Evolutionary conservation across 2,329 filamentous ascomycete species (phyloP), one percentile per base, ranked within the genome.

Genomic region (Epicoccum sorghinum): DNA sequence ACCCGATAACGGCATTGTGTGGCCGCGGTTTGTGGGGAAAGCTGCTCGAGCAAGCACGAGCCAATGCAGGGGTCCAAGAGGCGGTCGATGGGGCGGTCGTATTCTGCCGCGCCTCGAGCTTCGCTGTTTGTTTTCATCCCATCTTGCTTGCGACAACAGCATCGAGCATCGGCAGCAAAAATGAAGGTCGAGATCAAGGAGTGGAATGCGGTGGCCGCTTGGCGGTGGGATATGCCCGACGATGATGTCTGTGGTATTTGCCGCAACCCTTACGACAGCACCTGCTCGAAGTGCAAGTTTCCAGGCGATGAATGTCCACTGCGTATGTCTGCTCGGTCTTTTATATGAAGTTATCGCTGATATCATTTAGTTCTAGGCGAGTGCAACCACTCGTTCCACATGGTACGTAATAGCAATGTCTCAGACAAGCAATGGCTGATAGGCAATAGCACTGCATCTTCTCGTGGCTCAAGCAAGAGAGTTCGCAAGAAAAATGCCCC

Each of bases 211-310:
- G 91, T 99, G 59, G 95, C 95, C 14, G 93, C 92, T 50, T 99
- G 95, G 95, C 88, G 91, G 61, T 99, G 95, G 95, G 91, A 98
- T 74, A 90, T 98, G 69, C 92, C 93, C 23, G 92, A 96, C 68
- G 93, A 97, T 78, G 93, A 99, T 73, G 93, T 98, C 59, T 99
- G 95, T 68, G 95, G 95, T 67, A 99, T 99, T 78, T 99, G 95
- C 78, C 93, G 96, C 73, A 93, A 96, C 59, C 90, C 96, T 69
- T 99, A 98, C 73, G 95, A 99, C 74, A 93, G 93, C 55, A 98
- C 95, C 24, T 99, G 95, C 80, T 93, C 95, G 41, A 96, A 92
- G 50, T 99, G 95, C 86, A 96, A 96, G 82, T 98, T 92, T 72
- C 95, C 95, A 12, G 95, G 95, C 53, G 95, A 99, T 69, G 93